Conservation (phyloP, 306 rosid genomes). For the Malus asiatica region DNA sequence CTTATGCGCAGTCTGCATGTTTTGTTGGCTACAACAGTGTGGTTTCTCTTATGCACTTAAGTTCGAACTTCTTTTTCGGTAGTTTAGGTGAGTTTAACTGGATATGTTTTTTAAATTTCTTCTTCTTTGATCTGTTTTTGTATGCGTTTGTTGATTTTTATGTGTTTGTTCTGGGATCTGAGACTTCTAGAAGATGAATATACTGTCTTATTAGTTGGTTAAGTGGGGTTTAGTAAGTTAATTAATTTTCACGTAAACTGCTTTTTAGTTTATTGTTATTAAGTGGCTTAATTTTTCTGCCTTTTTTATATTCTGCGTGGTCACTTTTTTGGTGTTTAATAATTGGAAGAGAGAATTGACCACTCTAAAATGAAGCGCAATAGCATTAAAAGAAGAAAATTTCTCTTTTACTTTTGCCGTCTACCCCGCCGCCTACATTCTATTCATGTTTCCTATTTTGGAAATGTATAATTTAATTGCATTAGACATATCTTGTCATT, state of each 20-base stretch:
- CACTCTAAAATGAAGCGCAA: background rate
- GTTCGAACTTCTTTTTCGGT: background rate
- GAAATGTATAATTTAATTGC: background rate
- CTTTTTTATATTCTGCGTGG: background rate
- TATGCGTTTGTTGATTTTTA: background rate
- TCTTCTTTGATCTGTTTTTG: background rate
- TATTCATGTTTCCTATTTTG: conserved; percentile 16
- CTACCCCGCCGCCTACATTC: conserved; percentile 11
- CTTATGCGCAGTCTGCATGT: background rate
- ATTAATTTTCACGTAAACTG: background rate
- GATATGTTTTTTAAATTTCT: background rate
- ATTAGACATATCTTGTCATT: background rate
- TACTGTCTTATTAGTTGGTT: background rate
- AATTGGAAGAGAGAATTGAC: background rate
- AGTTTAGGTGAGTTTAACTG: no score
- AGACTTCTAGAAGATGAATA: background rate
- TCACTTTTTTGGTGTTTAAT: background rate
- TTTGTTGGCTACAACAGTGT: background rate
- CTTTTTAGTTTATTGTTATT: background rate
- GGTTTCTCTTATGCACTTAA: no score
- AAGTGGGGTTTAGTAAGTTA: background rate
- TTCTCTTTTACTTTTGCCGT: background rate
- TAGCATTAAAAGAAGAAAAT: conserved; percentile 19
- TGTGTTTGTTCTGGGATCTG: background rate
- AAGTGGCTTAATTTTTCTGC: background rate